Evolutionary conservation across 306 rosid species (phyloP), one percentile per base, ranked within the genome.

Genomic region (Betula pendula): DNA sequence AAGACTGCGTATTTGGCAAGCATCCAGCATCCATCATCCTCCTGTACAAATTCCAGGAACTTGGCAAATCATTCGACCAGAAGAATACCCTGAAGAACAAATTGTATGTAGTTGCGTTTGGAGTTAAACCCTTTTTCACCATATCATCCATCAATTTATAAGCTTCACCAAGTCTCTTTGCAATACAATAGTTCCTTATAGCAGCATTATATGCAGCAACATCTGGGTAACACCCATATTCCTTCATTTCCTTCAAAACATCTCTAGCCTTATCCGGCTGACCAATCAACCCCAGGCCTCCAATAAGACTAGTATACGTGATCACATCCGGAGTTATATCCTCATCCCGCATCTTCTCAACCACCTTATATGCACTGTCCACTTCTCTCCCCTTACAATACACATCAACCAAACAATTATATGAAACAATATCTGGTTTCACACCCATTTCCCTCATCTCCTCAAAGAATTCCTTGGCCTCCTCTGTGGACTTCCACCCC

Each of bases 221-320:
- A 84, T 94, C 95, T 0, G 96, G 95, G 79, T 87, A 89, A 83
- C 92, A 86, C 27, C 97, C 97, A 73, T 75, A 84, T 86, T 92
- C 97, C 89, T 81, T 87, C 97, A 94, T 92, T 72, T 94, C 98
- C 87, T 90, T 92, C 84, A 92, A 85, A 75, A 92, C 73, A 83
- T 78, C 81, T 59, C 85, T 87, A 25, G 95, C 98, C 58, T 94
- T 92, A 87, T 92, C 95, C 0, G 97, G 96, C 80, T 89, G 97
- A 68, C 96, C 96, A 48, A 88, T 78, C 88, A 94, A 83, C 58
- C 98, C 98, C 85, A 90, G 77, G 25, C 97, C 97, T 58, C 98
- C 97, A 38, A 92, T 90, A 43, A 90, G 71, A 84, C 91, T 76
- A 11, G 96, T 90, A 79, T 92, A 90, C 0, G 96, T 88, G 45